These are phyloP conservation scores for Torrubiella hemipterigena DNA, from an alignment of 2,329 filamentous ascomycete species.

Conservation along the genomic window DNA sequence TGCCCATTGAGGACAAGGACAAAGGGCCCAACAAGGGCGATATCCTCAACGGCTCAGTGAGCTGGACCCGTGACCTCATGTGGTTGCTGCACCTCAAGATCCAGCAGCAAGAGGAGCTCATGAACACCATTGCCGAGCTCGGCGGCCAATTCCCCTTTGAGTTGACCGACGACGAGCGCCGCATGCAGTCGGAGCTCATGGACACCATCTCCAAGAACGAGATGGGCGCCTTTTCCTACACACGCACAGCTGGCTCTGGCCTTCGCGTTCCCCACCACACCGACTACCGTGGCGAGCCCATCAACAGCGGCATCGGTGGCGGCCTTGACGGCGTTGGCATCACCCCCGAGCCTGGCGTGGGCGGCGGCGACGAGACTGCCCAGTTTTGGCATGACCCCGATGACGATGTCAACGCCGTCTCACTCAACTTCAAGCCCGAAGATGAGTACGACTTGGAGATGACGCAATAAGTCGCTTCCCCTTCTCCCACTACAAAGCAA, in stretches of 20 bases:
- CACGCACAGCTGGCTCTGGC: constrained; percentile 69
- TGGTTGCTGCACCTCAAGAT: constrained; percentile 89
- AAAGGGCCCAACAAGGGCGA: constrained; percentile 98
- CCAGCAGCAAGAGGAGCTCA: constrained; percentile 79
- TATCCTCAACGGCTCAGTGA: constrained; percentile 91
- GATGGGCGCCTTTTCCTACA: constrained; percentile 66
- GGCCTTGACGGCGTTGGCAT: constrained; percentile 23
- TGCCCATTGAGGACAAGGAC: constrained; percentile 93
- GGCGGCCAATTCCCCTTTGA: constrained; percentile 71
- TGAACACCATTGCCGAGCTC: constrained; percentile 59
- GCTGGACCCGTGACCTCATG: constrained; percentile 96
- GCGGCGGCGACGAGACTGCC: constrained; percentile 35
- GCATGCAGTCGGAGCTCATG: constrained; percentile 88
- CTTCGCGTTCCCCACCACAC: constrained; percentile 89
- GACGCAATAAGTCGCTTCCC: constrained; percentile 28
- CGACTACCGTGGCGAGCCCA: constrained; percentile 72
- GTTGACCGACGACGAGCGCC: constrained; percentile 79
- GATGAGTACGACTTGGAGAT: constrained; percentile 85
- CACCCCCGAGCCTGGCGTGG: constrained; percentile 24
- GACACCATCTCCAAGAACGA: constrained; percentile 79
- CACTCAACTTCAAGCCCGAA: constrained; percentile 80
- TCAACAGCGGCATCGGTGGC: constrained; percentile 36
- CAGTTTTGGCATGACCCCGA: constrained; percentile 58
- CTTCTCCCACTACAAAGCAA: background rate
- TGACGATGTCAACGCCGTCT: constrained; percentile 56